Conservation (phyloP, 768 basidiomycete species). For the Lepiota brunneoincarnata region DNA sequence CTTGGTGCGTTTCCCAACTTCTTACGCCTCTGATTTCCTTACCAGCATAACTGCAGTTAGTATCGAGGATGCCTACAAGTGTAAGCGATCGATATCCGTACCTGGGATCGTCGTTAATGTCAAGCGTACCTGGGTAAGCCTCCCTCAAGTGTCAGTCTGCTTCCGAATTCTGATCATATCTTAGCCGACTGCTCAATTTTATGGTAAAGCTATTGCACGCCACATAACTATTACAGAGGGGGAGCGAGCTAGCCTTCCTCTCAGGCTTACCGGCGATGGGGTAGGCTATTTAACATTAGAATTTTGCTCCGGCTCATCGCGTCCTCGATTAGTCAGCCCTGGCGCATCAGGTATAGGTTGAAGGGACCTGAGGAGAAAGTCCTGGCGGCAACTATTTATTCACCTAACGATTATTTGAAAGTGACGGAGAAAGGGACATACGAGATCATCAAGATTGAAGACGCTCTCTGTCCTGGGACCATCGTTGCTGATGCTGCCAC, state of each 20-base stretch:
- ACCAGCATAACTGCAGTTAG: constrained; percentile 49
- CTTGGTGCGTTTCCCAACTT: constrained; percentile 41
- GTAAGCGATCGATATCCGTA: constrained; percentile 71
- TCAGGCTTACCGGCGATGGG: constrained; percentile 88
- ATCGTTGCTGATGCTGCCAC: constrained; percentile 57
- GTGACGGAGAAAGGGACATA: constrained; percentile 79
- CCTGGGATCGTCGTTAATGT: constrained; percentile 87
- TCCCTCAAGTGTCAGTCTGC: background rate
- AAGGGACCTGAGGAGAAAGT: constrained; percentile 39
- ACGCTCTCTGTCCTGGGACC: constrained; percentile 82
- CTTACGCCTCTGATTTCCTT: constrained; percentile 12
- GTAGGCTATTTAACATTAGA: constrained; percentile 41
- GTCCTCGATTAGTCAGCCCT: constrained; percentile 61
- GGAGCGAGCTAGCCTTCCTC: constrained; percentile 67
- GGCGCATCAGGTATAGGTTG: constrained; percentile 76
- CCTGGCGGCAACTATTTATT: constrained; percentile 41
- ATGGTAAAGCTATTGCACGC: constrained; percentile 58
- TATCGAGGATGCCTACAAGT: constrained; percentile 86
- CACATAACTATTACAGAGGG: constrained; percentile 69
- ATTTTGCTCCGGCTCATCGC: background rate
- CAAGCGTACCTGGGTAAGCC: constrained; percentile 70
- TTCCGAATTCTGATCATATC: background rate
- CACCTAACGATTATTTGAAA: constrained; percentile 68
- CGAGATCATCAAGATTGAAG: constrained; percentile 73
- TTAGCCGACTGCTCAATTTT: constrained; percentile 87